Percentiles rank a stretch among this genome's conserved stretches.
Conservation (phyloP, 306 rosid species). For the Lathyrus oleraceus region DNA sequence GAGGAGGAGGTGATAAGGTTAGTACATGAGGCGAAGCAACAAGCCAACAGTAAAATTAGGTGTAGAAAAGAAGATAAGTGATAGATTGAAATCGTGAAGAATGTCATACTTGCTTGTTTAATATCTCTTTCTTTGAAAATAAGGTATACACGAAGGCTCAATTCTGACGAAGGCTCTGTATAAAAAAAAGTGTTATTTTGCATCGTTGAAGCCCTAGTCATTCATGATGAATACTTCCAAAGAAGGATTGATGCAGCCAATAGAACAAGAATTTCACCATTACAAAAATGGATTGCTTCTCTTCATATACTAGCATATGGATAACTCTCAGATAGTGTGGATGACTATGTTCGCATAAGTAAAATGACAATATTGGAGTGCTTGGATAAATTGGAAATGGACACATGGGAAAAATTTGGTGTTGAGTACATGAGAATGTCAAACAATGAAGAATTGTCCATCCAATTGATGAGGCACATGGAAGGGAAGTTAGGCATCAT, state of each 20-base stretch:
- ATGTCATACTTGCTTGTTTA: not conserved
- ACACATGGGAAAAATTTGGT: too few species aligned
- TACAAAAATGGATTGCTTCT: not conserved
- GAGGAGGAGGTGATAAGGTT: not conserved
- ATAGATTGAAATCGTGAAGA: not conserved
- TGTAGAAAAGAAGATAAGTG: not conserved
- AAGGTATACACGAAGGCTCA: not conserved
- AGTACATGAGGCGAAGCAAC: not conserved
- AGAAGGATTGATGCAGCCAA: not conserved
- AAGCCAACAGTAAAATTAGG: not conserved
- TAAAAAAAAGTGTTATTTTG: not conserved
- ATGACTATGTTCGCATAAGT: not conserved
- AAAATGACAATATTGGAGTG: not conserved
- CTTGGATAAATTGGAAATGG: not conserved
- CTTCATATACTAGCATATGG: not conserved
- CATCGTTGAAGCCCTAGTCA: not conserved
- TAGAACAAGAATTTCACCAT: not conserved
- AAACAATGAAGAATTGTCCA: not conserved
- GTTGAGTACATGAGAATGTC: too few species aligned
- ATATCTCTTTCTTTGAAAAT: not conserved
- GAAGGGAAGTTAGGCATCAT: not conserved
- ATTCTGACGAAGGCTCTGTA: not conserved
- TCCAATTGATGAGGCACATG: not conserved
- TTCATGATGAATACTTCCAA: not conserved
- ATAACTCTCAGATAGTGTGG: not conserved